A percentile compares a stretch with the other conserved stretches of the same genome.
These are phyloP conservation scores for Camellia sinensis DNA, from an alignment of 148 eudicot genomes.

Conservation along the genomic window DNA sequence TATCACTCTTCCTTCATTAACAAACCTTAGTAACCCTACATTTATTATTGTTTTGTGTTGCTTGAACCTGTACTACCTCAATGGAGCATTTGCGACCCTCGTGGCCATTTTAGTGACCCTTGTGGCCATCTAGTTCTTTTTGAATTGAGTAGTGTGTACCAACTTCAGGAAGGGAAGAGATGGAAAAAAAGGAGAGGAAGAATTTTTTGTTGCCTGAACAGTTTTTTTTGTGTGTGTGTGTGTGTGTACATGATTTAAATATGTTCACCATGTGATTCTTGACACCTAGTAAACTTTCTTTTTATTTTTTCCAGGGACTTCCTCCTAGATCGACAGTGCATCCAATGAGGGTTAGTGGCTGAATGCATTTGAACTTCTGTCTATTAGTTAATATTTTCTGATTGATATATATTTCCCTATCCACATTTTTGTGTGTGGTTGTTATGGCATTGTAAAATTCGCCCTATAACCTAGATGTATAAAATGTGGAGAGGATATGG, in stretches of 20 bases:
- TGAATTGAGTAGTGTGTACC: background rate
- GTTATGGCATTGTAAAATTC: conserved; percentile 11
- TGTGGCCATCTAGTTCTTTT: background rate
- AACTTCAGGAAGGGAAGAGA: background rate
- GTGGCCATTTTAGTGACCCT: too few relatives aligned
- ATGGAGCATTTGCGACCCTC: too few relatives aligned
- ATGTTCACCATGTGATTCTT: background rate
- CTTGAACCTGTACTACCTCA: too few relatives aligned
- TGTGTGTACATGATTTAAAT: background rate
- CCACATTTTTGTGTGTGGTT: background rate
- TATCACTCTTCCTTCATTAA: too few relatives aligned
- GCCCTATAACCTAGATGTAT: background rate
- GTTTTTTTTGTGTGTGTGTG: background rate
- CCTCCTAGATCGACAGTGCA: conserved; percentile 98
- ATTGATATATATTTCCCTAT: background rate
- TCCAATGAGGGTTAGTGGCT: conserved; percentile 92
- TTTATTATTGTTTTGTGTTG: too few relatives aligned
- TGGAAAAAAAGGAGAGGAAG: background rate
- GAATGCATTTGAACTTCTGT: conserved; percentile 13
- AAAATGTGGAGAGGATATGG: background rate
- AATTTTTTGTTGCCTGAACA: background rate
- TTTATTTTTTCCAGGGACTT: conserved; percentile 56
- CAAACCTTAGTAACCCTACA: too few relatives aligned
- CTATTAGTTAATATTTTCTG: background rate
- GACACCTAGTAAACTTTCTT: background rate